Base-by-base conservation (phyloP, 768 basidiomycete genomes). In the Phanerochaete carnosa region DNA sequence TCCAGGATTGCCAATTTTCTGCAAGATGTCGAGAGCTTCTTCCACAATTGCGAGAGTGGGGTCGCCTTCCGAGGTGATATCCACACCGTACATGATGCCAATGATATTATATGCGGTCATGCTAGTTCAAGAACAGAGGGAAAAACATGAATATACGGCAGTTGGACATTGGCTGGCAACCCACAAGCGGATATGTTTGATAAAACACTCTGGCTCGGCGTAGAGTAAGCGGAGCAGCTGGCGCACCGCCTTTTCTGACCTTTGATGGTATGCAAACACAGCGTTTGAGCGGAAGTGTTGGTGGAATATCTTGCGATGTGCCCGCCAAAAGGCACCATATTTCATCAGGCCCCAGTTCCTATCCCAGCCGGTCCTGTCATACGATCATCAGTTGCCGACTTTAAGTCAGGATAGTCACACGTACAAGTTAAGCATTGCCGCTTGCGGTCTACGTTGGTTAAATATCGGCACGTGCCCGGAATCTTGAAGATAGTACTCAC, bases 171-270 rank as follows among this genome's bases (percentile, higher is more conserved):
- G 2, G n/a, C 12, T 33, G 33, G 30, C 26, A 9, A 19, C 49
- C 1, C 43, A 62, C 61, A 45, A 29, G 7, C 33, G 55, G 5
- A 57, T 28, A 52, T 57, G 32, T 1, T 45, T n/a, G 9, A 61
- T 50, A 33, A 74, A 71, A 23, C 64, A 63, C 1, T 65, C 64
- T 29, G 74, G 73, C 0, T 66, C 52, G 45, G 69, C 64, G 13
- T 72, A 55, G 16, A 74, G 60, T 19, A 57, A 64, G 11, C 54
- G 23, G 22, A 75, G 66, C 15, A 74, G 53, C 11, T 52, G 64
- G 39, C 61, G 62, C 29, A 66, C 62, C 56, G 73, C 73, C 53
- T 59, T 57, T 22, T 49, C 61, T 59, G 72, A 69, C 9, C 66
- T 52, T 1, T 60, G 63, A 28, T 43, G 62, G 55, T 69, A 74